Conservation (phyloP, 2,329 filamentous ascomycete species). For the Ophiosphaerella korrae region DNA sequence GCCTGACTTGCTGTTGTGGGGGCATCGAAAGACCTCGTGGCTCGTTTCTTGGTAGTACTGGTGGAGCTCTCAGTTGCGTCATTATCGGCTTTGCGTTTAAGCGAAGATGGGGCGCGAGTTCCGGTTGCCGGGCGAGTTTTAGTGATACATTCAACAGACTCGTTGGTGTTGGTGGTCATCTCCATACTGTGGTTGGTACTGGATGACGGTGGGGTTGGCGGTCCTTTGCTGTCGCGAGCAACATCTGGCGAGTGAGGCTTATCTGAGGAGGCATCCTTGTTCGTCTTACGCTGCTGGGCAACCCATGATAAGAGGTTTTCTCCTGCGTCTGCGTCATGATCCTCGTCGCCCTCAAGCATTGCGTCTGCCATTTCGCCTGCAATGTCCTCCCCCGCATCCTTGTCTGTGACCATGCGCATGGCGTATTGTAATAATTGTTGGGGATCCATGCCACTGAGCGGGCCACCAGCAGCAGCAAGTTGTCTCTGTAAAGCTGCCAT, state of each 20-base stretch:
- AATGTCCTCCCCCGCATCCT: conserved; percentile 50
- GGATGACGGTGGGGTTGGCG: conserved; percentile 31
- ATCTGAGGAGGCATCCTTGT: conserved; percentile 12
- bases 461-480: conserved; percentile 41
- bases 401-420: conserved; percentile 51
- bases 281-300: conserved; percentile 34
- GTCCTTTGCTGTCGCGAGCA: conserved; percentile 13
- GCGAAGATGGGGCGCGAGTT: conserved; percentile 18
- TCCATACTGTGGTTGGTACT: conserved; percentile 22
- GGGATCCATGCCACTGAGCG: conserved; percentile 49
- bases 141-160: conserved; percentile 7
- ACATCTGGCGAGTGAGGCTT: conserved; percentile 13
- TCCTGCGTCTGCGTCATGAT: conserved; percentile 33
- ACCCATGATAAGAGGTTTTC: conserved; percentile 42
- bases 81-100: conserved; percentile 42
- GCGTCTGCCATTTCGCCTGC: conserved; percentile 50
- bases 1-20: conserved; percentile 46
- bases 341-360: conserved; percentile 46
- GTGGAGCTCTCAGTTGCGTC: conserved; percentile 13
- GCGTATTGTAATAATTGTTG: conserved; percentile 50
- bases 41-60: conserved; percentile 35
- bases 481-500: conserved; percentile 43
- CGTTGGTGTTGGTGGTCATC: conserved; percentile 7
- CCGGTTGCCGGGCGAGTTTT: conserved; percentile 4
- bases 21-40: conserved; percentile 39